These are phyloP conservation scores for Podaxis sp. DNA, from an alignment of 768 basidiomycete species.

Conservation along the genomic window DNA sequence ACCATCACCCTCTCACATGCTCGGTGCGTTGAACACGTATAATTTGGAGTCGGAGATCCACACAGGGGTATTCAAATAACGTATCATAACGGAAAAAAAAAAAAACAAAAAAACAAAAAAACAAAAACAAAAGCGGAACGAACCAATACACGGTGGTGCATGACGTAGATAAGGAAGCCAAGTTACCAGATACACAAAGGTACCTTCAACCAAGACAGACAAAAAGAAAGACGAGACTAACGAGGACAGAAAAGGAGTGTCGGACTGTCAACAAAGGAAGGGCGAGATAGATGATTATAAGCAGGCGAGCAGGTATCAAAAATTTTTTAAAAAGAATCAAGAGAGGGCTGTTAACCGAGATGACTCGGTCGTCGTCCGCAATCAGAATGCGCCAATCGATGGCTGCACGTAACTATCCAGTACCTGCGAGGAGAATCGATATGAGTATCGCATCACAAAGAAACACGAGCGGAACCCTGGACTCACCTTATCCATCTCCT, in stretches of 20 bases:
- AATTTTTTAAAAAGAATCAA: too few relatives aligned
- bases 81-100: too few relatives aligned
- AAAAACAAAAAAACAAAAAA: too few relatives aligned
- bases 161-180: not conserved
- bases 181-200: not conserved
- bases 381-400: conserved; percentile 27
- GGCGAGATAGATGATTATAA: not conserved
- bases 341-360: not conserved
- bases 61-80: too few relatives aligned
- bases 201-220: not conserved
- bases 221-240: not conserved
- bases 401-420: conserved; percentile 27
- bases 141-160: not conserved
- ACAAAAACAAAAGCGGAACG: too few relatives aligned
- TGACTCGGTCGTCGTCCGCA: not conserved
- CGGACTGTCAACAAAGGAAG: not conserved
- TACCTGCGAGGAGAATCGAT: conserved; percentile 16
- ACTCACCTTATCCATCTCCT: conserved; percentile 75
- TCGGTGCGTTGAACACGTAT: too few relatives aligned
- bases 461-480: conserved; percentile 20
- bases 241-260: not conserved
- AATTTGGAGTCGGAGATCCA: too few relatives aligned
- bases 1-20: too few relatives aligned
- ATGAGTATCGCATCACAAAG: not conserved
- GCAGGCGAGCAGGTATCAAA: not conserved